Base-by-base conservation (phyloP, 345 rosid genomes). In the Turritis glabra region DNA sequence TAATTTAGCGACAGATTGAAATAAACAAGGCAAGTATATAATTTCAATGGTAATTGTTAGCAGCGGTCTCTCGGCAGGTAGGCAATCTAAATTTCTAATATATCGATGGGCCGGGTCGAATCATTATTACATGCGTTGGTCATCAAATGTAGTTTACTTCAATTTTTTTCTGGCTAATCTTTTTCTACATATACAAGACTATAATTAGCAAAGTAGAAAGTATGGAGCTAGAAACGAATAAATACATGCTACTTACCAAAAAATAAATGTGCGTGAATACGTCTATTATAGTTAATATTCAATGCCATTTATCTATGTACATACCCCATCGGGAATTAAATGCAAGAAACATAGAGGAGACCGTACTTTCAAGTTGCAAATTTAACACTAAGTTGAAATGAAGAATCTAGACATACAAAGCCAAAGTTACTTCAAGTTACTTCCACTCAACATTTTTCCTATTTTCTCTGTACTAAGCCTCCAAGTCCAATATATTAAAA, bases 321-420 rank as follows among this genome's bases (percentile, higher is more conserved):
- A 74, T 76, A 69, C 70, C 74, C 57, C 75, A 69, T 61, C 10
- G 57, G 64, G 63, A 54, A 76, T 62, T 76, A 63, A 76, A 69
- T 76, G 70, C 25, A 52, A 26, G 40, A 55, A 61, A 26, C 57
- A 41, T 32, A 69, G 11, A 53, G 57, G 50, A 69, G 79, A 52
- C 69, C 75, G 79, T 53, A 61, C 58, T 76, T 76, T 29, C 70
- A 53, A 69, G 32, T 69, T 76, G 79, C 75, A 27, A 62, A 32
- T 32, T 76, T 52, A 53, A 32, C 64, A 76, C 58, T 25, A 54
- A 38, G 18, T 38, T 68, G 72, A 37, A 37, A 68, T 54, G 72
- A 37, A 68, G 26, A 50, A 18, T 67, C 48, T 29, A 67, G 18
- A 44, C 38, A 67, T 54, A 68, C 22, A 68, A 75, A 61, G 38